Percentiles rank a stretch among this genome's conserved stretches.
These are phyloP conservation scores for Phlebopus sp. DNA, from an alignment of 1,284 basidiomycete genomes.

Conservation along the genomic window DNA sequence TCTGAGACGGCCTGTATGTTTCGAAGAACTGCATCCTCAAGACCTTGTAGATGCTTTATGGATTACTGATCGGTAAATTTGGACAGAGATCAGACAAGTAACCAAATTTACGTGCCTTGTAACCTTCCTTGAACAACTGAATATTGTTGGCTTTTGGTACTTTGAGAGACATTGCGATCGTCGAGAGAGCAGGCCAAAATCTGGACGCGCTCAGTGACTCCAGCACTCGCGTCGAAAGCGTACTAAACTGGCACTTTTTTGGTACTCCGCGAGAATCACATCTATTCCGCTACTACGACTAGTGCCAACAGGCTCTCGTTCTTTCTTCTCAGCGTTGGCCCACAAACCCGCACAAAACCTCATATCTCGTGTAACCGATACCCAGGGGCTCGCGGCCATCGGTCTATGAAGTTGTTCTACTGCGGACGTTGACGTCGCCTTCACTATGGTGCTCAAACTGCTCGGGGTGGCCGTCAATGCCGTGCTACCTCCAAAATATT, in stretches of 20 bases:
- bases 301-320: not conserved
- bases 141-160: constrained; percentile 89
- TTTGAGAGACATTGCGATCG: constrained; percentile 80
- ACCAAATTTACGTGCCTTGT: constrained; percentile 59
- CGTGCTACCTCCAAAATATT: constrained; percentile 35
- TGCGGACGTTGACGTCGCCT: not conserved
- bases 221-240: not conserved
- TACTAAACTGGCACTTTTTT: constrained; percentile 10
- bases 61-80: constrained; percentile 8
- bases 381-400: not conserved
- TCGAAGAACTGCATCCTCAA: constrained; percentile 91
- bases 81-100: constrained; percentile 4
- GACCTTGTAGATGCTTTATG: constrained; percentile 75
- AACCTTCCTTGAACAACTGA: constrained; percentile 93
- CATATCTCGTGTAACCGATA: too few species aligned
- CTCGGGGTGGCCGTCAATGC: constrained; percentile 17
- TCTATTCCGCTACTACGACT: not conserved
- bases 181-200: not conserved
- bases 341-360: too few species aligned
- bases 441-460: constrained; percentile 31
- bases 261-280: constrained; percentile 13
- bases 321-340: not conserved
- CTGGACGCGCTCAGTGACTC: constrained; percentile 15
- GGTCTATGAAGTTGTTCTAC: not conserved
- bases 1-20: constrained; percentile 97